Conservation (phyloP, 2,329 filamentous ascomycete genomes). For the Colletotrichum tropicale region DNA sequence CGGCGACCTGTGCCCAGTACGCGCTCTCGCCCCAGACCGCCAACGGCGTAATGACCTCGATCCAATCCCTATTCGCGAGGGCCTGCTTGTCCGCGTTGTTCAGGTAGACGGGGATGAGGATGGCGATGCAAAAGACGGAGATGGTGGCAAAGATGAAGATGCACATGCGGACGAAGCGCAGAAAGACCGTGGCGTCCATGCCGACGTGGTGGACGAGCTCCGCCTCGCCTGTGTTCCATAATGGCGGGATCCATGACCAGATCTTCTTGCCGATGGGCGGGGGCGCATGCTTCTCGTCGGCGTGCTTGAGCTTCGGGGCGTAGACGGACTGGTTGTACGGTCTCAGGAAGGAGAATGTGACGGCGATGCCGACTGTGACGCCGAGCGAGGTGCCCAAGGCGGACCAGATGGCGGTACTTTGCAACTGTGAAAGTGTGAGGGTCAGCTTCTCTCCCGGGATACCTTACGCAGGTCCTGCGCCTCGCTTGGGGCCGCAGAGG, state of each 20-base stretch:
- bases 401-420: conserved; percentile 71
- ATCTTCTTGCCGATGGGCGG: conserved; percentile 86
- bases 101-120: conserved; percentile 84
- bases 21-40: conserved; percentile 53
- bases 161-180: conserved; percentile 89
- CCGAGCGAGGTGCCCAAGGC: conserved; percentile 82
- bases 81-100: conserved; percentile 45
- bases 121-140: conserved; percentile 72
- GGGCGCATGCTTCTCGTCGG: conserved; percentile 87
- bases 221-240: conserved; percentile 79
- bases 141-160: conserved; percentile 85
- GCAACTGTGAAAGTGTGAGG: conserved; percentile 37
- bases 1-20: conserved; percentile 64
- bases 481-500: too few species aligned
- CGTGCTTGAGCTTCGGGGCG: conserved; percentile 90
- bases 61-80: conserved; percentile 44
- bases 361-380: conserved; percentile 73
- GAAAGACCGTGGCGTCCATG: conserved; percentile 88
- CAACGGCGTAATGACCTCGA: conserved; percentile 64
- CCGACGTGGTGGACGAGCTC: conserved; percentile 83
- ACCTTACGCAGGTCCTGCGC: background rate
- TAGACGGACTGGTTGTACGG: conserved; percentile 94
- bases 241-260: conserved; percentile 83
- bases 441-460: background rate
- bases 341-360: conserved; percentile 86